Conservation (phyloP, 257 asterid species). For the Solanum ahanhuiri region DNA sequence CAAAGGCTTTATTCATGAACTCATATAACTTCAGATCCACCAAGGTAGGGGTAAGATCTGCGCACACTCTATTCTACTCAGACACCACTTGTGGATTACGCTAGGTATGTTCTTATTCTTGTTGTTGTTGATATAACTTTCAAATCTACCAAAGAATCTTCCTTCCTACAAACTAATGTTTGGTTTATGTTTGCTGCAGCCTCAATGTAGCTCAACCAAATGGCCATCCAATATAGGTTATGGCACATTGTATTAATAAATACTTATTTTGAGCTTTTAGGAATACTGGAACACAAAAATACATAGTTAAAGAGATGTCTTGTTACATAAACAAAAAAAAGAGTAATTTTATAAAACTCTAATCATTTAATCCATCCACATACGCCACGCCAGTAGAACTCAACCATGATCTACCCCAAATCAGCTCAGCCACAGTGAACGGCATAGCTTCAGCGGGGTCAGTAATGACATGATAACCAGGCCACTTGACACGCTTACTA, state of each 20-base stretch:
- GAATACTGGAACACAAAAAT: neutral
- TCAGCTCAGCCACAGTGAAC: constrained; percentile 37
- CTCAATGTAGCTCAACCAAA: neutral
- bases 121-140: neutral
- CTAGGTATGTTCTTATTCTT: too few species aligned
- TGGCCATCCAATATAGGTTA: neutral
- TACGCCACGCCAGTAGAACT: constrained; percentile 31
- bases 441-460: constrained; percentile 20
- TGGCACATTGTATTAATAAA: neutral
- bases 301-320: neutral
- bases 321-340: neutral
- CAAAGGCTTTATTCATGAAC: too few species aligned
- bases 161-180: neutral
- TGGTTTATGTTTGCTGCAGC: neutral
- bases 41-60: too few species aligned
- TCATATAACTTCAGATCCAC: too few species aligned
- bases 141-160: neutral
- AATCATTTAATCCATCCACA: constrained; percentile 20
- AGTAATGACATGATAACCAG: constrained; percentile 27
- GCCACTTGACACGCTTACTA: constrained; percentile 34
- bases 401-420: constrained; percentile 43
- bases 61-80: too few species aligned
- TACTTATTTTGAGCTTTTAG: neutral
- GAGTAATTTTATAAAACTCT: neutral
- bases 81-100: too few species aligned